Conservation (phyloP, 306 rosid genomes). For the Neltuma alba region DNA sequence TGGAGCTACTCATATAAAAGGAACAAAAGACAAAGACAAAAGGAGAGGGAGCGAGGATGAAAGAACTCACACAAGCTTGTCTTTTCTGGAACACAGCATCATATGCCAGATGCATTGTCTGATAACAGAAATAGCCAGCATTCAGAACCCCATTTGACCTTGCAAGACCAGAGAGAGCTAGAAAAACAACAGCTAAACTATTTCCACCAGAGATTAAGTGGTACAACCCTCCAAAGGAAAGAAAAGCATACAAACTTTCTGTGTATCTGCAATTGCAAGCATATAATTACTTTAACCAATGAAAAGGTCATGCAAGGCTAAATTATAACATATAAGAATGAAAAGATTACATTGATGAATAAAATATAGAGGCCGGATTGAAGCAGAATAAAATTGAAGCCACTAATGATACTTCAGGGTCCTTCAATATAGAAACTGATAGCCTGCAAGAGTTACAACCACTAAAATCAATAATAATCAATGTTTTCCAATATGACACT, state of each 20-base stretch:
- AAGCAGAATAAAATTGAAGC: conserved; percentile 93
- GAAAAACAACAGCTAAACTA: conserved; percentile 56
- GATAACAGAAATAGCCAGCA: conserved; percentile 91
- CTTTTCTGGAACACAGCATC: conserved; percentile 60
- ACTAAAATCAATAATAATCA: conserved; percentile 28
- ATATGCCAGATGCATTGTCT: conserved; percentile 70
- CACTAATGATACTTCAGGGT: conserved; percentile 59
- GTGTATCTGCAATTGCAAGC: conserved; percentile 65
- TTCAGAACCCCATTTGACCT: conserved; percentile 92
- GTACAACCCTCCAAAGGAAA: conserved; percentile 86
- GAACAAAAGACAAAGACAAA: background rate
- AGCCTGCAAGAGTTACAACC: conserved; percentile 53
- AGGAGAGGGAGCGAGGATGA: background rate
- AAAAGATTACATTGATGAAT: conserved; percentile 71
- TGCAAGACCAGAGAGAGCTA: conserved; percentile 72
- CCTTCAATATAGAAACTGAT: conserved; percentile 66
- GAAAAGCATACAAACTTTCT: conserved; percentile 73
- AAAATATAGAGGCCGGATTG: conserved; percentile 90
- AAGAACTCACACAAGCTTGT: conserved; percentile 52
- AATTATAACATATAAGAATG: background rate
- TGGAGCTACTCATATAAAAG: conserved; percentile 6
- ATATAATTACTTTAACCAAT: background rate
- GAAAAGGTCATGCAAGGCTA: conserved; percentile 16
- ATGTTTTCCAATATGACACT: conserved; percentile 1
- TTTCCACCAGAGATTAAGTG: conserved; percentile 58